Conservation (phyloP, 768 basidiomycete genomes). For the Leccinellum luteum region DNA sequence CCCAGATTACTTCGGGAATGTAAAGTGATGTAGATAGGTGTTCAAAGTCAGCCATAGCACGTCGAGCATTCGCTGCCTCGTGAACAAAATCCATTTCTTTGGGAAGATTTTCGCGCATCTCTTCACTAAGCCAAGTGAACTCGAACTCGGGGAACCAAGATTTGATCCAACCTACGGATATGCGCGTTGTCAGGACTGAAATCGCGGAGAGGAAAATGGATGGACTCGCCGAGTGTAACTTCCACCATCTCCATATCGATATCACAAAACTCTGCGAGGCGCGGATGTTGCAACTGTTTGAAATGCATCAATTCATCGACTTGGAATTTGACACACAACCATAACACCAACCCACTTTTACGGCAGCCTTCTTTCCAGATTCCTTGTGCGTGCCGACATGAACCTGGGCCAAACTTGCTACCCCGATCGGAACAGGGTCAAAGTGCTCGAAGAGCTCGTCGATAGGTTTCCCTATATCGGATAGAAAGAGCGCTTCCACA, state of each 20-base stretch:
- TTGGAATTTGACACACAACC: not conserved
- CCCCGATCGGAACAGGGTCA: slow-evolving; percentile 85
- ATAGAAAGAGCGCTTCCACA: slow-evolving; percentile 69
- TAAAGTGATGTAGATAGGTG: slow-evolving; percentile 76
- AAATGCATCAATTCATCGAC: slow-evolving; percentile 5
- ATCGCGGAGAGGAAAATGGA: not conserved
- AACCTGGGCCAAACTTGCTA: slow-evolving; percentile 95
- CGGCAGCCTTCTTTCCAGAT: slow-evolving; percentile 76
- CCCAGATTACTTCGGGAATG: slow-evolving; percentile 78
- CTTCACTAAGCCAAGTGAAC: slow-evolving; percentile 89
- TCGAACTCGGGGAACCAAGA: slow-evolving; percentile 95
- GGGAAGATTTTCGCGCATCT: slow-evolving; percentile 90
- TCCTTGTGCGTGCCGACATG: slow-evolving; percentile 75
- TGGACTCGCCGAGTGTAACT: slow-evolving; percentile 55
- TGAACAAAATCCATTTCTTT: slow-evolving; percentile 94
- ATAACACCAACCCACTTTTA: slow-evolving; percentile 57
- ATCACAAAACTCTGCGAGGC: slow-evolving; percentile 85
- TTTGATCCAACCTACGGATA: slow-evolving; percentile 70
- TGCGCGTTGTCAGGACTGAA: not conserved
- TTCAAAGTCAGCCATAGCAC: slow-evolving; percentile 67
- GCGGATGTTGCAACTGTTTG: slow-evolving; percentile 82
- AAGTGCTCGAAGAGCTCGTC: slow-evolving; percentile 82
- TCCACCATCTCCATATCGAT: slow-evolving; percentile 90
- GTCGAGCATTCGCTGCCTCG: slow-evolving; percentile 84
- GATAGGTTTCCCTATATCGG: slow-evolving; percentile 74